Evolutionary conservation across 1,284 basidiomycete genomes (phyloP).

Genomic region (Termitomyces sp.): DNA sequence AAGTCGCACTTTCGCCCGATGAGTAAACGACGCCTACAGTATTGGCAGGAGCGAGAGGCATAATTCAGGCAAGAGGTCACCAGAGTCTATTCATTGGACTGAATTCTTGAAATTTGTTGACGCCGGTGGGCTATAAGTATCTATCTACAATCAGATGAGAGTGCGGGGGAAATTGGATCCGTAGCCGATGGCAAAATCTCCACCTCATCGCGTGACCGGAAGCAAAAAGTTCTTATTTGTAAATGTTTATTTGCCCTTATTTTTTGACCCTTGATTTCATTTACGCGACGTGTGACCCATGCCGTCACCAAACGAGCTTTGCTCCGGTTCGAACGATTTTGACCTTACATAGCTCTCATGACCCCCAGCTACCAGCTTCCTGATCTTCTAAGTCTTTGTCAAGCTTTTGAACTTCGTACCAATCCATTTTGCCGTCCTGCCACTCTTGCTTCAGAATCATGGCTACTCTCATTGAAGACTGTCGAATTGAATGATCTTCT

Average conservation of each 20-base stretch:
- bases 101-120: too few species aligned
- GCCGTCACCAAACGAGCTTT: conserved; percentile 1
- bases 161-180: background rate
- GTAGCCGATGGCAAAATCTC: conserved; percentile 10
- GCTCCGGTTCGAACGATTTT: conserved; percentile 7
- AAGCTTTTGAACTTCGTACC: conserved; percentile 43
- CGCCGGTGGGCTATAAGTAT: too few species aligned
- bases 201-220: conserved; percentile 15
- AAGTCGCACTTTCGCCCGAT: conserved; percentile 18
- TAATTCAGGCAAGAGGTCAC: background rate
- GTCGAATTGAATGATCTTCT: conserved; percentile 15
- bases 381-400: conserved; percentile 42
- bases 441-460: conserved; percentile 41
- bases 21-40: conserved; percentile 7
- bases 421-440: conserved; percentile 46
- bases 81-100: background rate
- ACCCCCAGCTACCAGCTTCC: conserved; percentile 52
- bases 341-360: conserved; percentile 6
- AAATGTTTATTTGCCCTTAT: conserved; percentile 6
- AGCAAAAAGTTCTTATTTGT: conserved; percentile 10
- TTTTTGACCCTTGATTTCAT: conserved; percentile 14
- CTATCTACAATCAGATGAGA: background rate
- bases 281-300: conserved; percentile 10
- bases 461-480: conserved; percentile 27
- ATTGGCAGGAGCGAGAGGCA: background rate